Evolutionary conservation across 2,329 filamentous ascomycete genomes (phyloP).

Genomic region (Fusarium phyllophilum): DNA sequence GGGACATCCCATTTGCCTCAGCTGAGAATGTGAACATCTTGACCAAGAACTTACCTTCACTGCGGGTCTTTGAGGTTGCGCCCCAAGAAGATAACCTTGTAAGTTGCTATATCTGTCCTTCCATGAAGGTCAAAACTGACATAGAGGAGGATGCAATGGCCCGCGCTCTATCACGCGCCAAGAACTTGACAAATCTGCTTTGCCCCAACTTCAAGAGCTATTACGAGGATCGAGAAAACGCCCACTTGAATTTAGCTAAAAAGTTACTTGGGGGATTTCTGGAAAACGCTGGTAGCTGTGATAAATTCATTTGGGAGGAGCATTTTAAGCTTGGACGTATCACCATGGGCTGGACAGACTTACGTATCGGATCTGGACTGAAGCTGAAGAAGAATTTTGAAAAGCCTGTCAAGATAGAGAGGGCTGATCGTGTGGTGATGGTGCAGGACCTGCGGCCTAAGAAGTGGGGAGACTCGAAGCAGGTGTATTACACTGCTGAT

Average conservation of each 20-base stretch:
- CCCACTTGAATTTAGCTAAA: fast-evolving
- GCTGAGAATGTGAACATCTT: fast-evolving
- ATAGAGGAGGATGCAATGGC: background rate
- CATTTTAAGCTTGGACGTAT: background rate
- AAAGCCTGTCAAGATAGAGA: background rate
- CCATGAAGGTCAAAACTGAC: background rate
- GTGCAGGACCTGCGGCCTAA: fast-evolving
- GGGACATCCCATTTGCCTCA: background rate
- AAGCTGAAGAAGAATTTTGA: background rate
- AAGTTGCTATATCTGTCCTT: fast-evolving
- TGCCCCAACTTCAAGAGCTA: background rate
- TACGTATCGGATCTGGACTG: fast-evolving
- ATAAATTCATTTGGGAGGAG: background rate
- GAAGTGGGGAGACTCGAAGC: too few relatives aligned
- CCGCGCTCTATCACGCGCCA: background rate
- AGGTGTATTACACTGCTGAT: background rate
- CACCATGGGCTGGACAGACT: fast-evolving
- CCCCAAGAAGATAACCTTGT: background rate
- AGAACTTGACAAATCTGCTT: background rate
- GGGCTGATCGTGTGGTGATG: fast-evolving
- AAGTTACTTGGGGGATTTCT: background rate
- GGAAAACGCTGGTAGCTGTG: fast-evolving
- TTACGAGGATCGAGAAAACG: fast-evolving
- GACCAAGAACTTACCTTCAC: background rate
- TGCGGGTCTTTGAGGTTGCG: background rate